These are phyloP conservation scores for Candida nemodendra DNA, from an alignment of 805 yeast genomes.

Conservation along the genomic window DNA sequence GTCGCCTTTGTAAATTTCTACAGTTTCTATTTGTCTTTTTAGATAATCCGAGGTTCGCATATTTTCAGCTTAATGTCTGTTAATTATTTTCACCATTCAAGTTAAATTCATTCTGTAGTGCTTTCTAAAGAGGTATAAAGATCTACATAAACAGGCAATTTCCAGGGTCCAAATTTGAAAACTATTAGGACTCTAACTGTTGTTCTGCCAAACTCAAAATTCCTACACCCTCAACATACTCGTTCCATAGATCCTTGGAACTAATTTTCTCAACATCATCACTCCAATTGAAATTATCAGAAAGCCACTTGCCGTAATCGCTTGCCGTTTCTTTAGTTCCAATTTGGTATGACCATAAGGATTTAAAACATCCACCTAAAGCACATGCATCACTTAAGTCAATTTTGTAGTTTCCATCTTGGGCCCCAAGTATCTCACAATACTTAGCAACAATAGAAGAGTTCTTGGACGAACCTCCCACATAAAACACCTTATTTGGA, in stretches of 20 bases:
- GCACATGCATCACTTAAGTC: constrained; percentile 91
- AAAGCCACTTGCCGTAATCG: constrained; percentile 46
- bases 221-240: constrained; percentile 52
- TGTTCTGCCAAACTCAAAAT: constrained; percentile 47
- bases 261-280: constrained; percentile 41
- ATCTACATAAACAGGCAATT: too few relatives aligned
- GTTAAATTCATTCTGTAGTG: too few relatives aligned
- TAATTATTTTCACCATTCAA: too few relatives aligned
- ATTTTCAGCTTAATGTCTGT: too few relatives aligned
- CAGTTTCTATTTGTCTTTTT: too few relatives aligned
- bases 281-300: constrained; percentile 47
- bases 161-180: too few relatives aligned
- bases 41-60: too few relatives aligned
- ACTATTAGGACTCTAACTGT: constrained; percentile 15
- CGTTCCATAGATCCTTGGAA: constrained; percentile 44
- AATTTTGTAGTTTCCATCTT: constrained; percentile 62
- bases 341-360: constrained; percentile 62
- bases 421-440: constrained; percentile 68
- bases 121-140: too few relatives aligned
- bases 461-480: constrained; percentile 86
- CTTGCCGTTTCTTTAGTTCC: constrained; percentile 25
- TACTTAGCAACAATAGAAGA: constrained; percentile 63
- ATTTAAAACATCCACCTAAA: constrained; percentile 84
- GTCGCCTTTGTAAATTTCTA: too few relatives aligned
- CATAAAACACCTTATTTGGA: constrained; percentile 74